Evolutionary conservation across 2,329 filamentous ascomycete species (phyloP).

Genomic region (Stagonosporopsis vannaccii): DNA sequence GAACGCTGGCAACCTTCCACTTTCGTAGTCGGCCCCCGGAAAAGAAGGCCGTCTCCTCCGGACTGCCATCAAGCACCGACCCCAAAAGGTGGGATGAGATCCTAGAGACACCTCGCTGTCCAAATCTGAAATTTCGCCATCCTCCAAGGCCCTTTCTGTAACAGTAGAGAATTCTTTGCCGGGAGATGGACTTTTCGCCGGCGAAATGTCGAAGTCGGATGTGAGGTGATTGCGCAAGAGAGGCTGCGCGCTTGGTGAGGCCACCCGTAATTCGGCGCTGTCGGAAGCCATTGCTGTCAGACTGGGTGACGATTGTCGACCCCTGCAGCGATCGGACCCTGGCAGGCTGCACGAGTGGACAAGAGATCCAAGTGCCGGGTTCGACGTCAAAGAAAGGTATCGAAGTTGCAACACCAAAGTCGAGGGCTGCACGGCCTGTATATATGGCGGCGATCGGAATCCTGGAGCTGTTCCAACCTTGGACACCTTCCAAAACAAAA

Average conservation of each 20-base stretch:
- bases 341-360: constrained; percentile 3
- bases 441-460: constrained; percentile 7
- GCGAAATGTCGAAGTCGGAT: constrained; percentile 25
- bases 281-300: constrained; percentile 27
- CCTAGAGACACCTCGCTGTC: constrained; percentile 24
- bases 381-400: background rate
- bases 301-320: constrained; percentile 1
- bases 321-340: constrained; percentile 24
- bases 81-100: constrained; percentile 29
- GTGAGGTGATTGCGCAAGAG: constrained; percentile 34
- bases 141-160: constrained; percentile 26
- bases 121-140: constrained; percentile 32
- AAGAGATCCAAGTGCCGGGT: background rate
- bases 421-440: constrained; percentile 8
- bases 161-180: constrained; percentile 26
- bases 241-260: constrained; percentile 24
- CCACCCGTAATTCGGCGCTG: constrained; percentile 18
- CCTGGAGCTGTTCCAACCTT: constrained; percentile 1
- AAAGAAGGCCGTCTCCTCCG: constrained; percentile 33
- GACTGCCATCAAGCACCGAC: constrained; percentile 40
- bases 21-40: constrained; percentile 20
- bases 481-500: constrained; percentile 28
- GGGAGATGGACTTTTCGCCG: constrained; percentile 18
- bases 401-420: background rate
- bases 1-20: constrained; percentile 21